Conservation (phyloP, 768 basidiomycete species). For the Phaeotremella fagi region DNA sequence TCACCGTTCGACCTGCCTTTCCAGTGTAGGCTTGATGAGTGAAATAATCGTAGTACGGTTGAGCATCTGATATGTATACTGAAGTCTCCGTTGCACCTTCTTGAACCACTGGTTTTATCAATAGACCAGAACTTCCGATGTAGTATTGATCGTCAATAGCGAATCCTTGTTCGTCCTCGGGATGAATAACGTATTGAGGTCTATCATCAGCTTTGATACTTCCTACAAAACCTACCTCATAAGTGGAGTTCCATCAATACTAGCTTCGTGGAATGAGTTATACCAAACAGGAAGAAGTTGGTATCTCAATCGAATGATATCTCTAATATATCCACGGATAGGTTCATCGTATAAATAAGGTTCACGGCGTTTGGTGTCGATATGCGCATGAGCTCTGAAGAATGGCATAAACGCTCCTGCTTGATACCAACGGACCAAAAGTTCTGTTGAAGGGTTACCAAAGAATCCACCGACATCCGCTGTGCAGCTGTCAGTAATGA, state of each 20-base stretch:
- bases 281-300: conserved; percentile 90
- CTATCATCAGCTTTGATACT: conserved; percentile 56
- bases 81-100: conserved; percentile 65
- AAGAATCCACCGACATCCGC: conserved; percentile 99
- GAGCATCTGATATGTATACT: conserved; percentile 81
- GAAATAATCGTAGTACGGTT: conserved; percentile 96
- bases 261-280: conserved; percentile 89
- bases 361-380: conserved; percentile 95
- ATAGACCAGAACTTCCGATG: conserved; percentile 76
- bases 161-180: conserved; percentile 78
- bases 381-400: conserved; percentile 97
- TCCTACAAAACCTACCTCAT: conserved; percentile 68
- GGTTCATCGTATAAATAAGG: conserved; percentile 89
- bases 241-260: conserved; percentile 72
- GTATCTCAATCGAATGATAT: conserved; percentile 76
- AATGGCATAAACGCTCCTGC: conserved; percentile 93
- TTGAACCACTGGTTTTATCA: conserved; percentile 83
- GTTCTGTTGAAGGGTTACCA: conserved; percentile 88
- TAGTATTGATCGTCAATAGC: conserved; percentile 91
- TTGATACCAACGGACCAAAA: conserved; percentile 96
- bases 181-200: conserved; percentile 94
- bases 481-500: conserved; percentile 47
- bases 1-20: conserved; percentile 53
- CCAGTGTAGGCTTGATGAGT: conserved; percentile 57
- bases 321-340: conserved; percentile 73